Evolutionary conservation across 768 basidiomycete genomes (phyloP).

Genomic region (Holtermanniella nyarrowii): DNA sequence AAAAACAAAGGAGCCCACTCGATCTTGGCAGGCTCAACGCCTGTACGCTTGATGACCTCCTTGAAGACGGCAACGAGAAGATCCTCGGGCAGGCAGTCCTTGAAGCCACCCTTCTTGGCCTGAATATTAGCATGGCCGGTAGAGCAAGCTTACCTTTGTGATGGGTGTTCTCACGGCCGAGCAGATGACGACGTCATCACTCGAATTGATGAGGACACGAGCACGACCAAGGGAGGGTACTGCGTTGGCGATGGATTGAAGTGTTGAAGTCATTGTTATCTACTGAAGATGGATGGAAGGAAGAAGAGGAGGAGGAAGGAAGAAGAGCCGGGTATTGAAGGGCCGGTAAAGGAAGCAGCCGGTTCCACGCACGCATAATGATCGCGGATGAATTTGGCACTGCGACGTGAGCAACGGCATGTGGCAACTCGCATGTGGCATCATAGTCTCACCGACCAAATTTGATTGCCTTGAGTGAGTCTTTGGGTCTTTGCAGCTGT

Average conservation of each 20-base stretch:
- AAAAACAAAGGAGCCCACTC: conserved; percentile 24
- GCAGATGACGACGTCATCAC: conserved; percentile 84
- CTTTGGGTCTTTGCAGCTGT: no score
- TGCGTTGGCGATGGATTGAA: conserved; percentile 31
- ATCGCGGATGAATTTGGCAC: no score
- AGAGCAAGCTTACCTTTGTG: conserved; percentile 58
- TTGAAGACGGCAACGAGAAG: conserved; percentile 72
- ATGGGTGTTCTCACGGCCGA: conserved; percentile 80
- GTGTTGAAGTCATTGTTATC: conserved; percentile 34
- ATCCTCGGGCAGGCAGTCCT: conserved; percentile 78
- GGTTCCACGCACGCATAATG: no score
- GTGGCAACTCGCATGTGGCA: no score
- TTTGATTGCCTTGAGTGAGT: no score
- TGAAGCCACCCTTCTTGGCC: conserved; percentile 79
- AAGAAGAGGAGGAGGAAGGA: no score
- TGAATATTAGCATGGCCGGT: conserved; percentile 5
- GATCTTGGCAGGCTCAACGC: conserved; percentile 35
- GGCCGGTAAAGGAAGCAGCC: no score
- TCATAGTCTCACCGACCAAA: no score
- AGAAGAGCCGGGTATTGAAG: no score
- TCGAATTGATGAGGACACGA: conserved; percentile 57
- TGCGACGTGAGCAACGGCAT: no score
- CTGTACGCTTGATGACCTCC: conserved; percentile 44
- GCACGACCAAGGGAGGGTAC: conserved; percentile 42
- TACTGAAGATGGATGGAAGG: no score